A percentile compares a stretch with the other conserved stretches of the same genome.
Conservation (phyloP, 2,329 filamentous ascomycete species). For the Monilinia laxa region DNA sequence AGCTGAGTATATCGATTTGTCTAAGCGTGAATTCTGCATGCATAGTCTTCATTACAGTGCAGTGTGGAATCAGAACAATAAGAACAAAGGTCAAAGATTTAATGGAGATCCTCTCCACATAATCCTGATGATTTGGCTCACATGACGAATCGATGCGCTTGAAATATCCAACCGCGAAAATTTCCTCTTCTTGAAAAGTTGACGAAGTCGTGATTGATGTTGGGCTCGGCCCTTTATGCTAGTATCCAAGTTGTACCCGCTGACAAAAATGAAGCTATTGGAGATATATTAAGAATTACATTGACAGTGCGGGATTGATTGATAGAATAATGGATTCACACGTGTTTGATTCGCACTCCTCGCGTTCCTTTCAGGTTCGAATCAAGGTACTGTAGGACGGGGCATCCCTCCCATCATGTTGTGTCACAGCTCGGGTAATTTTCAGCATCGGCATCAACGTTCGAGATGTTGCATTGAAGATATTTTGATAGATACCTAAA, state of each 20-base stretch:
- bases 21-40: background rate
- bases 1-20: background rate
- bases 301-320: background rate
- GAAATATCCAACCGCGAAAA: background rate
- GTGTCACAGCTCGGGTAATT: conserved; percentile 21
- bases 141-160: background rate
- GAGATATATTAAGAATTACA: background rate
- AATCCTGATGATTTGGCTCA: background rate
- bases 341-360: conserved; percentile 17
- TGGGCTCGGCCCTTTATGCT: conserved; percentile 7
- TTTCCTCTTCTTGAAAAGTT: background rate
- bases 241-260: background rate
- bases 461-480: conserved; percentile 18
- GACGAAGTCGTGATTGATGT: background rate
- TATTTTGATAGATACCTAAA: background rate
- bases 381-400: background rate
- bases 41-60: background rate
- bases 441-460: conserved; percentile 13
- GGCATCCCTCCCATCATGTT: conserved; percentile 6
- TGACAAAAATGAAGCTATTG: conserved; percentile 11
- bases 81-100: background rate
- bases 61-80: background rate
- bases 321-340: background rate
- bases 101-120: conserved; percentile 16
- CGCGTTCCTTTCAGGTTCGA: background rate